A percentile compares a stretch with the other conserved stretches of the same genome.
Conservation (phyloP, 495 filamentous ascomycete species). For the Talaromyces stipitatus region DNA sequence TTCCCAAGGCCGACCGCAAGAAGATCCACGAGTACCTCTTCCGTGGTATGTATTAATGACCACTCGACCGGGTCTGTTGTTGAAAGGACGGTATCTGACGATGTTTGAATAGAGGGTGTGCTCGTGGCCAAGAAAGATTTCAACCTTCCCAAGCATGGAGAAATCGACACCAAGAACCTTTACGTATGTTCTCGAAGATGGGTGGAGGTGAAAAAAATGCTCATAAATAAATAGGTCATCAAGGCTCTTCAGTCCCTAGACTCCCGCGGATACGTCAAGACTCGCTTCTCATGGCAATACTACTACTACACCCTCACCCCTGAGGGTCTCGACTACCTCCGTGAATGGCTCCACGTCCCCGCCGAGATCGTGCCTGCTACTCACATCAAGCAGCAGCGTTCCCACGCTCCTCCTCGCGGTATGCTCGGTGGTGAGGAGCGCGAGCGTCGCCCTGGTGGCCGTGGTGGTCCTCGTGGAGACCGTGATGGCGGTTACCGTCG, state of each 20-base stretch:
- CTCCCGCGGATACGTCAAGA: slow-evolving; percentile 98
- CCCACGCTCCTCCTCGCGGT: slow-evolving; percentile 93
- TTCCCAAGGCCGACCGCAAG: slow-evolving; percentile 99
- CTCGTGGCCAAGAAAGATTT: slow-evolving; percentile 99
- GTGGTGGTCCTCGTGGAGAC: slow-evolving; percentile 63
- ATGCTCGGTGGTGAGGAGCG: slow-evolving; percentile 94
- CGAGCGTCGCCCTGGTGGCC: slow-evolving; percentile 66
- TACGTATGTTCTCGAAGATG: slow-evolving; percentile 37
- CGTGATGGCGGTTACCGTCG: slow-evolving; percentile 90
- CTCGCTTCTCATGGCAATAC: slow-evolving; percentile 99
- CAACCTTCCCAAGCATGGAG: slow-evolving; percentile 85
- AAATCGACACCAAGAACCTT: slow-evolving; percentile 98
- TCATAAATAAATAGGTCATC: slow-evolving; percentile 57
- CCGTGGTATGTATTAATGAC: slow-evolving; percentile 55
- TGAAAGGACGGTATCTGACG: not conserved
- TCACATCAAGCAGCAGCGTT: slow-evolving; percentile 99
- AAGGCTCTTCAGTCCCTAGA: slow-evolving; percentile 96
- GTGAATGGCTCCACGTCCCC: slow-evolving; percentile 99
- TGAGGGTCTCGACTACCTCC: slow-evolving; percentile 99
- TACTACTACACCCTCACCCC: slow-evolving; percentile 99
- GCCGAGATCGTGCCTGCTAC: slow-evolving; percentile 99
- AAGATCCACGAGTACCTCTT: slow-evolving; percentile 99
- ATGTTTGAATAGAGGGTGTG: slow-evolving; percentile 66
- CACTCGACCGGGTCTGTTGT: not conserved
- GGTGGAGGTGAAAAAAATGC: not conserved